A percentile compares a stretch with the other conserved stretches of the same genome.
These are phyloP conservation scores for Phytophthora palmivora DNA, from an alignment of 352 stramenopile species.

Conservation along the genomic window DNA sequence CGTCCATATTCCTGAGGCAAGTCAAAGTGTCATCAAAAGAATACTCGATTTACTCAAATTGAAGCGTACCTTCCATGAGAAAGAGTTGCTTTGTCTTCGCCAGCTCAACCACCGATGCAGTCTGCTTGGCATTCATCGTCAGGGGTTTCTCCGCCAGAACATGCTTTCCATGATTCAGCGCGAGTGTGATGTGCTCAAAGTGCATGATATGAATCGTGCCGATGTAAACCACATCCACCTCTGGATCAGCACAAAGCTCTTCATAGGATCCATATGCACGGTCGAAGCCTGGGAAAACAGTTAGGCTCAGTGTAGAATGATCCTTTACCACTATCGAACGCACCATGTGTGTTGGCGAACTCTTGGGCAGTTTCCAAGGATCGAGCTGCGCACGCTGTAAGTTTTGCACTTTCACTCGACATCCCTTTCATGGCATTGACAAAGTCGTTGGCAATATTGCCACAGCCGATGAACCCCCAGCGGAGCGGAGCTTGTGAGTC, in stretches of 20 bases:
- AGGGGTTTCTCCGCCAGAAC: constrained; percentile 93
- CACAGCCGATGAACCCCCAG: constrained; percentile 73
- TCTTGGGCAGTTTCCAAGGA: constrained; percentile 52
- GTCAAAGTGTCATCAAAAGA: no score
- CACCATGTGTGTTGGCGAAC: constrained; percentile 47
- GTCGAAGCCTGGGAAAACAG: constrained; percentile 33
- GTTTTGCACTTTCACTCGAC: constrained; percentile 33
- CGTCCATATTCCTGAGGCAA: constrained; percentile 55
- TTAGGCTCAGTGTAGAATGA: no score
- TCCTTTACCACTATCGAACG: constrained; percentile 17
- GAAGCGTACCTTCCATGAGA: constrained; percentile 71
- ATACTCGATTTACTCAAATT: no score
- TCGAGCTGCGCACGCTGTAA: constrained; percentile 57
- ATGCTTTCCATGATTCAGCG: constrained; percentile 83
- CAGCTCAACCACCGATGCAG: constrained; percentile 49
- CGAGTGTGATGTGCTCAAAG: constrained; percentile 57
- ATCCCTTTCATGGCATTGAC: no score
- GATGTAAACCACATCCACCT: constrained; percentile 92
- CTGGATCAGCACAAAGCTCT: constrained; percentile 68
- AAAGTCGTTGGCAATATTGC: constrained; percentile 65
- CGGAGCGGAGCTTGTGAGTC: constrained; percentile 32
- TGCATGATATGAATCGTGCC: constrained; percentile 87
- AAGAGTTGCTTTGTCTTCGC: constrained; percentile 40
- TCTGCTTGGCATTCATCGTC: constrained; percentile 79
- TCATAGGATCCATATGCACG: constrained; percentile 81